Evolutionary conservation across 495 filamentous ascomycete species (phyloP).

Genomic region (Endocarpon pusillum): DNA sequence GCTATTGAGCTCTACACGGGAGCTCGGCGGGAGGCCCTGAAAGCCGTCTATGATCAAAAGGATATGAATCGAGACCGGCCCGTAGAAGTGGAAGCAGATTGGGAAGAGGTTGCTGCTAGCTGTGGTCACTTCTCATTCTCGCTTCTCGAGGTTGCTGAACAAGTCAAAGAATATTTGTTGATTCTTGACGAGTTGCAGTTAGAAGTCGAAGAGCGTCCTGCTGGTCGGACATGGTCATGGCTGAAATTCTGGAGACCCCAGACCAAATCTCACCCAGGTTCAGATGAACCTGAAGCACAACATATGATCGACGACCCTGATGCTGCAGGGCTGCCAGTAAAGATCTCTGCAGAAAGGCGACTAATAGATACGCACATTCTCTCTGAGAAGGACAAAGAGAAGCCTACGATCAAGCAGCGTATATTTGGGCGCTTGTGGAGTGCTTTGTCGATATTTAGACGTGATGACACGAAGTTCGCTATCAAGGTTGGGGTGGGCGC

Average conservation of each 20-base stretch:
- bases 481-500: conserved; percentile 87
- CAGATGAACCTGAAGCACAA: no score
- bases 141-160: conserved; percentile 73
- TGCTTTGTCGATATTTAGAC: no score
- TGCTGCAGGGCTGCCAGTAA: no score
- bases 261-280: neutral
- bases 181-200: conserved; percentile 71
- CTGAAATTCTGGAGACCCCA: conserved; percentile 53
- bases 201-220: conserved; percentile 36
- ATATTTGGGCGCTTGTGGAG: no score
- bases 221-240: conserved; percentile 67
- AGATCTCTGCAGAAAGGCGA: no score
- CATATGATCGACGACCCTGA: no score
- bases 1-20: conserved; percentile 62
- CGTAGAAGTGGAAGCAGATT: conserved; percentile 69
- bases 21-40: conserved; percentile 57
- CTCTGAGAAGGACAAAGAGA: no score
- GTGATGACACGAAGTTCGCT: conserved; percentile 61
- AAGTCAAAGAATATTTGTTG: conserved; percentile 65
- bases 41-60: conserved; percentile 59
- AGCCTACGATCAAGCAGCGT: no score
- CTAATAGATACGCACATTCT: no score
- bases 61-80: conserved; percentile 45
- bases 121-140: conserved; percentile 92
- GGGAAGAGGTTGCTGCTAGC: conserved; percentile 89